phyloP scores from a whole-genome alignment of 192 early-diverging fungal species.

The Coemansia sp. region DNA sequence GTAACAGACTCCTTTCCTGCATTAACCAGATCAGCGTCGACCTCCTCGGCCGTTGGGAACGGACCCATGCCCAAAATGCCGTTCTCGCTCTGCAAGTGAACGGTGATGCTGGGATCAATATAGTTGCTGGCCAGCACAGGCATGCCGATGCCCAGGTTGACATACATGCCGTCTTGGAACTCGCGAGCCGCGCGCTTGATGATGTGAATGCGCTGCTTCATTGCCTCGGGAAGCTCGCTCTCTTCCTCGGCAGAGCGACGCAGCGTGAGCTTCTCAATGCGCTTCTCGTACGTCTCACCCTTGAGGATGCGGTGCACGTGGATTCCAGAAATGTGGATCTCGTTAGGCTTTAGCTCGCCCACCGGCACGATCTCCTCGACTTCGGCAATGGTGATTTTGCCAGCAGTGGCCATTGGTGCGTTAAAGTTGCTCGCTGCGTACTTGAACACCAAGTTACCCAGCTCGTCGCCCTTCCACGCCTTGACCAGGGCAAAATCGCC shows the following conservation, averaged over 20 bases:
- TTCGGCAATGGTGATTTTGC: conserved; percentile 74
- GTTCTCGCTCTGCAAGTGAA: conserved; percentile 78
- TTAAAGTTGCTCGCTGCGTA: conserved; percentile 77
- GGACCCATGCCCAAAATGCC: conserved; percentile 77
- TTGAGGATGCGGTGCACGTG: conserved; percentile 73
- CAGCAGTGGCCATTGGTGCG: conserved; percentile 71
- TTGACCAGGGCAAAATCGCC: conserved; percentile 77
- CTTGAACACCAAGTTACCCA: conserved; percentile 74
- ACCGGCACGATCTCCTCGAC: conserved; percentile 77
- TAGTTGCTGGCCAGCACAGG: conserved; percentile 77
- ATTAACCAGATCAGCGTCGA: conserved; percentile 79
- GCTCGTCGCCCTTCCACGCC: conserved; percentile 81
- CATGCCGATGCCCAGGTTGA: conserved; percentile 77
- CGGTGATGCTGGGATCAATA: conserved; percentile 65
- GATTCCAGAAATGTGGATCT: conserved; percentile 73
- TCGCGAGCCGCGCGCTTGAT: conserved; percentile 75
- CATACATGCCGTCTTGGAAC: conserved; percentile 74
- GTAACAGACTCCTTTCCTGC: conserved; percentile 82
- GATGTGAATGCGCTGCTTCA: conserved; percentile 65
- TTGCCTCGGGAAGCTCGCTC: conserved; percentile 28
- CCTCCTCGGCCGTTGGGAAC: conserved; percentile 67
- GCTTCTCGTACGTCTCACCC: conserved; percentile 70
- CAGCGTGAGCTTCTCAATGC: conserved; percentile 66
- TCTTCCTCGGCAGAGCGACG: conserved; percentile 44
- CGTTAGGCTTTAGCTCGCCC: conserved; percentile 64